These are phyloP conservation scores for Dalbergia cultrata DNA, from an alignment of 306 rosid species.

Conservation along the genomic window DNA sequence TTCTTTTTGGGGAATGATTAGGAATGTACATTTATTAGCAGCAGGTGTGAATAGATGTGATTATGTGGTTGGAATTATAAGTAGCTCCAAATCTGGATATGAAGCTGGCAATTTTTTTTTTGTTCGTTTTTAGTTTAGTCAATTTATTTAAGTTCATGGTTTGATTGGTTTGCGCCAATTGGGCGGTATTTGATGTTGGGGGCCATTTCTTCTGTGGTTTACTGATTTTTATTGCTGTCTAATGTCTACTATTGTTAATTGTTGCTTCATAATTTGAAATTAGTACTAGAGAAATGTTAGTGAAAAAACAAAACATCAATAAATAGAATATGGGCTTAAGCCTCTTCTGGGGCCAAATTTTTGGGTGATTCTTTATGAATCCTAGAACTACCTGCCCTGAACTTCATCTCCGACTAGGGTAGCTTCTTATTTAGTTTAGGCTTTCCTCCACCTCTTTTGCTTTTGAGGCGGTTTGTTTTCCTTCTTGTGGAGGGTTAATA, in stretches of 20 bases:
- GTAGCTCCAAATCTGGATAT: not conserved
- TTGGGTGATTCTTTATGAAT: not conserved
- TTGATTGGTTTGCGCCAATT: not conserved
- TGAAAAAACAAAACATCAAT: not conserved
- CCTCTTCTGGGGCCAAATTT: not conserved
- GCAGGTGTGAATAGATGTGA: too few species aligned
- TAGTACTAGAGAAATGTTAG: not conserved
- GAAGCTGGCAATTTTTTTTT: not conserved
- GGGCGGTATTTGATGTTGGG: not conserved
- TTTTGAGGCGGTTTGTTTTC: not conserved
- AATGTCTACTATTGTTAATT: not conserved
- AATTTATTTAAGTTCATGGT: not conserved
- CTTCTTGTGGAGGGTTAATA: not conserved
- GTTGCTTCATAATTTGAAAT: slow-evolving; percentile 1
- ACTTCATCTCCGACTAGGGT: not conserved
- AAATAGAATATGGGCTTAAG: not conserved
- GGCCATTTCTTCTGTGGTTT: not conserved
- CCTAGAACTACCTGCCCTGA: not conserved
- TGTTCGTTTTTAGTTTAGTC: not conserved
- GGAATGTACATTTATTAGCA: not conserved
- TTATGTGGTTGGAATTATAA: not conserved
- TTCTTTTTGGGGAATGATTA: not conserved
- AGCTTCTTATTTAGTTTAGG: not conserved
- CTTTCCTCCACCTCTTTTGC: not conserved
- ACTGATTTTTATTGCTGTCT: not conserved